A percentile compares a stretch with the other conserved stretches of the same genome.
phyloP scores from a whole-genome alignment of 2,329 filamentous ascomycete genomes.

The Zasmidium citrigriseum region DNA sequence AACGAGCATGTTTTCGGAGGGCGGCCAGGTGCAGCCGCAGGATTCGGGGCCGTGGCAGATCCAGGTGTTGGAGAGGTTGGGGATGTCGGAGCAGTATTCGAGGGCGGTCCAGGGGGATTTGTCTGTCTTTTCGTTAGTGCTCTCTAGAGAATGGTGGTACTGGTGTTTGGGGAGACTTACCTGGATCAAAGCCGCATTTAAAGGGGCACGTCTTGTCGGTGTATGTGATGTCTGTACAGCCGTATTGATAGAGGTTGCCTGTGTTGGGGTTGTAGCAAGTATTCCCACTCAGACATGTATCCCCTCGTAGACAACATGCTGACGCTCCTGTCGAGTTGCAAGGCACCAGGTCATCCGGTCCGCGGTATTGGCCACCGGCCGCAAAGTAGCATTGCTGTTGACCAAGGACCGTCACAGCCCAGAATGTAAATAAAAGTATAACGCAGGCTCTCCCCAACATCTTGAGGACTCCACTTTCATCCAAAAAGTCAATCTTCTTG shows the following conservation, averaged over 20 bases:
- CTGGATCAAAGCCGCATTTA: slow-evolving; percentile 32
- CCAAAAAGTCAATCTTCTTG: too few relatives aligned
- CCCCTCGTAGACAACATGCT: slow-evolving; percentile 31
- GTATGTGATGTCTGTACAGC: slow-evolving; percentile 35
- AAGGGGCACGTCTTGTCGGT: slow-evolving; percentile 29
- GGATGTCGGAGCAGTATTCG: slow-evolving; percentile 29
- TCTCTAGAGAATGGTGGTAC: too few relatives aligned
- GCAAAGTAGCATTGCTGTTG: slow-evolving; percentile 36
- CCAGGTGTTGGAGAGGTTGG: slow-evolving; percentile 30
- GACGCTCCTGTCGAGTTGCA: slow-evolving; percentile 27
- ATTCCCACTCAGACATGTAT: slow-evolving; percentile 32
- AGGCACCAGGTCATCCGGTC: slow-evolving; percentile 26
- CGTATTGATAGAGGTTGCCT: slow-evolving; percentile 34
- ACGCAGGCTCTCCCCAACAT: too few relatives aligned
- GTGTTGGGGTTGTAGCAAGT: slow-evolving; percentile 31
- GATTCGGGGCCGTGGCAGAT: slow-evolving; percentile 33
- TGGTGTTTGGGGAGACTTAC: slow-evolving; percentile 15
- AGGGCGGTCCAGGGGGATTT: slow-evolving; percentile 32
- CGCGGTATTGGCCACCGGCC: slow-evolving; percentile 29
- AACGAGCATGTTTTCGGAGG: slow-evolving; percentile 20
- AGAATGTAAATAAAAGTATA: background rate
- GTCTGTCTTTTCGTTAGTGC: slow-evolving; percentile 17
- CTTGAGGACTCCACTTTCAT: too few relatives aligned
- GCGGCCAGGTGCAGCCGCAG: slow-evolving; percentile 32
- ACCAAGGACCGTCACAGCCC: background rate